Evolutionary conservation across 192 early-diverging fungal genomes (phyloP).

Genomic region (Pecoramyces ruminantium): DNA sequence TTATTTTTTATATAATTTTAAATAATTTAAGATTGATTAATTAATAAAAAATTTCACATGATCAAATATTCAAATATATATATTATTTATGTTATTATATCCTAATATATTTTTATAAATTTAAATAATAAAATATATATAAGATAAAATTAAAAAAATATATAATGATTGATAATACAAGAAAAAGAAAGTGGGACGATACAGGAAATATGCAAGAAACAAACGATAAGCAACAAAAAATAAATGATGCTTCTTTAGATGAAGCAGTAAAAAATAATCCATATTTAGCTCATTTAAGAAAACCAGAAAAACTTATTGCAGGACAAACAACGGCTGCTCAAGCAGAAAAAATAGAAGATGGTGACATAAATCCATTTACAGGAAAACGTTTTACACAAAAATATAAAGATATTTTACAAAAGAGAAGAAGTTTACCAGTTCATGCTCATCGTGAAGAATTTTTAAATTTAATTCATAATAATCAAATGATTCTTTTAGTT

Average conservation of each 20-base stretch:
- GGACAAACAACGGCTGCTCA: slow-evolving; percentile 72
- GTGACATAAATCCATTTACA: slow-evolving; percentile 59
- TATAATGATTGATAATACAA: neutral
- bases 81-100: too few relatives aligned
- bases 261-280: slow-evolving; percentile 1
- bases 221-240: neutral
- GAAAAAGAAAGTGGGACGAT: neutral
- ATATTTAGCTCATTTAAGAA: slow-evolving; percentile 5
- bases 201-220: neutral
- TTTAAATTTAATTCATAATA: slow-evolving; percentile 75
- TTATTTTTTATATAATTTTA: too few relatives aligned
- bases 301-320: slow-evolving; percentile 29
- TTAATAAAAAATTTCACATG: too few relatives aligned
- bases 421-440: slow-evolving; percentile 79
- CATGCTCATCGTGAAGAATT: slow-evolving; percentile 85
- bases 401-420: slow-evolving; percentile 72
- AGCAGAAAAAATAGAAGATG: slow-evolving; percentile 62
- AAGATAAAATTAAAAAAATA: neutral
- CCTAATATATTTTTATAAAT: too few relatives aligned
- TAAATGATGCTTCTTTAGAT: neutral
- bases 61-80: too few relatives aligned
- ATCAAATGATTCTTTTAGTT: slow-evolving; percentile 87
- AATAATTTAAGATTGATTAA: too few relatives aligned
- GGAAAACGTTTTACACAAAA: slow-evolving; percentile 56
- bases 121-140: too few relatives aligned